Percentiles rank a stretch among this genome's conserved stretches.
These are phyloP conservation scores for Rhododendron griersonianum DNA, from an alignment of 148 eudicot genomes.

Conservation along the genomic window DNA sequence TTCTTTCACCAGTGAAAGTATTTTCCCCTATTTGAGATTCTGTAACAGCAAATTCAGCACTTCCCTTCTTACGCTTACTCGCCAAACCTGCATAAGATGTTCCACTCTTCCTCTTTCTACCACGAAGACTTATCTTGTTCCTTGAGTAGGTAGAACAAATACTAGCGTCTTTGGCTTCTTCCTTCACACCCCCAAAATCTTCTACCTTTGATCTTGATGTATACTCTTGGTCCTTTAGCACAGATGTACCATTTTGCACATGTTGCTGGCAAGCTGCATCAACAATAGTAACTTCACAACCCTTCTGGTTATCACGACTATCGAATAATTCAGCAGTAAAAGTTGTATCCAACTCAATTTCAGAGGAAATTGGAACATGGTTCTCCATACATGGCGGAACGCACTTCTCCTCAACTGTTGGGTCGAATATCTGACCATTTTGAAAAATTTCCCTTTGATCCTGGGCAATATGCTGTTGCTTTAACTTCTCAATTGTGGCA, in stretches of 20 bases:
- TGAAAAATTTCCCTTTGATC: constrained; percentile 45
- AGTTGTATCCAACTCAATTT: neutral
- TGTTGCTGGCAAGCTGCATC: neutral
- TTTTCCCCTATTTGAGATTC: neutral
- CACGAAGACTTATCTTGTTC: constrained; percentile 21
- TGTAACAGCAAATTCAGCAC: neutral
- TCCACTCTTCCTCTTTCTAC: constrained; percentile 21
- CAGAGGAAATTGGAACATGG: neutral
- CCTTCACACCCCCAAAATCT: constrained; percentile 7
- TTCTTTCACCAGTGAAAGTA: constrained; percentile 9
- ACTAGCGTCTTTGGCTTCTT: constrained; percentile 10
- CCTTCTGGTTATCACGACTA: neutral
- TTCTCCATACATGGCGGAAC: neutral
- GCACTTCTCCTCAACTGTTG: neutral
- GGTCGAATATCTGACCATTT: constrained; percentile 1
- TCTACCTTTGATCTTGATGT: constrained; percentile 5
- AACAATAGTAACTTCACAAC: neutral
- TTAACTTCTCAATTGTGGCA: constrained; percentile 24
- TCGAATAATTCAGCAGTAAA: neutral
- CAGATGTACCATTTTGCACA: neutral
- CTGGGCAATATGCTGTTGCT: constrained; percentile 46
- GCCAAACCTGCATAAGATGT: neutral
- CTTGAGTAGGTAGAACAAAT: neutral
- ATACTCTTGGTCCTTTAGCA: neutral
- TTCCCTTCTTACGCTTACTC: neutral